These are phyloP conservation scores for Tolypocladium inflatum DNA, from an alignment of 2,329 filamentous ascomycete genomes.

Conservation along the genomic window DNA sequence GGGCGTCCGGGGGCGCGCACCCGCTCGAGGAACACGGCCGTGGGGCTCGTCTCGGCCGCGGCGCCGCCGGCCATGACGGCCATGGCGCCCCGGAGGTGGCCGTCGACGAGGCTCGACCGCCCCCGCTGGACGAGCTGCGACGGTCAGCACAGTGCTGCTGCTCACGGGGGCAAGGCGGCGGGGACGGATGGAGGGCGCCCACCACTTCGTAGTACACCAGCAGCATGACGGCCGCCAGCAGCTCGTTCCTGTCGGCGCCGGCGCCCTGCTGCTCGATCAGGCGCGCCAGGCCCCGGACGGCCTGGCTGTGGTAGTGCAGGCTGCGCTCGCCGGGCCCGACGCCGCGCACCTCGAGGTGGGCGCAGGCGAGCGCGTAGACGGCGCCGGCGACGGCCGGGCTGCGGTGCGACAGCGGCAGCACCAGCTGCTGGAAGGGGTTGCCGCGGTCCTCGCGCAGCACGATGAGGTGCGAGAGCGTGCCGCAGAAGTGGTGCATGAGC, in stretches of 20 bases:
- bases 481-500: conserved; percentile 54
- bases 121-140: conserved; percentile 49
- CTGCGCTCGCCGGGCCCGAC: conserved; percentile 44
- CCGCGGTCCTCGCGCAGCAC: conserved; percentile 54
- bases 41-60: conserved; percentile 35
- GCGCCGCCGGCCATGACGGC: conserved; percentile 44
- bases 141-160: neutral
- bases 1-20: conserved; percentile 25
- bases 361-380: conserved; percentile 74
- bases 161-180: neutral
- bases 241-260: conserved; percentile 43
- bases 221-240: conserved; percentile 51
- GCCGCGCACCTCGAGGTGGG: conserved; percentile 65
- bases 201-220: conserved; percentile 56
- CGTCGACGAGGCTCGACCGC: conserved; percentile 49
- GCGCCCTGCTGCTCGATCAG: conserved; percentile 46
- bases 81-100: conserved; percentile 52
- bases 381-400: conserved; percentile 64
- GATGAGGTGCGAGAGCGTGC: conserved; percentile 54
- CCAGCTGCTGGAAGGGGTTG: conserved; percentile 53
- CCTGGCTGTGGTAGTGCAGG: conserved; percentile 48
- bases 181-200: conserved; percentile 16
- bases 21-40: conserved; percentile 48
- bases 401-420: conserved; percentile 47
- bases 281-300: conserved; percentile 46